Conservation (phyloP, 1,139 yeast species). For the Lodderomyces metapsilosis region DNA sequence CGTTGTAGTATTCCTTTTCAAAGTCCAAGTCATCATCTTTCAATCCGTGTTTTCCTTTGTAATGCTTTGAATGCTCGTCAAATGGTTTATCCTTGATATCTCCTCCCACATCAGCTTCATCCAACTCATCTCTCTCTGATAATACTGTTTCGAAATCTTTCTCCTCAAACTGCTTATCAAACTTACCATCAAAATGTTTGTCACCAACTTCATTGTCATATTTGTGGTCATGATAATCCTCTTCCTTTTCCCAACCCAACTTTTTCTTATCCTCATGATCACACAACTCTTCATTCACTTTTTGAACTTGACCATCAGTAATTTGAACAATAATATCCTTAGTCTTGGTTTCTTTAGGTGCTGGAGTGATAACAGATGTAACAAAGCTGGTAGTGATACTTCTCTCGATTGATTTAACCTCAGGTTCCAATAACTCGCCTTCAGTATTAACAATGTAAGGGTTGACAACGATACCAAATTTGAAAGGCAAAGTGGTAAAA, state of each 20-base stretch:
- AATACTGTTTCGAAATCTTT: slow-evolving; percentile 6
- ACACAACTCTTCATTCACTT: slow-evolving; percentile 10
- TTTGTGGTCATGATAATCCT: not conserved
- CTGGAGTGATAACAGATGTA: slow-evolving; percentile 21
- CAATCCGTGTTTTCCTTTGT: slow-evolving; percentile 5
- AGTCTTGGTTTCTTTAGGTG: slow-evolving; percentile 26
- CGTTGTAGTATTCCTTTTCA: slow-evolving; percentile 1
- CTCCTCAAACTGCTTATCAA: slow-evolving; percentile 8
- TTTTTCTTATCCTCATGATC: slow-evolving; percentile 1
- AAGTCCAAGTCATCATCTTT: slow-evolving; percentile 3
- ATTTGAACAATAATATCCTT: slow-evolving; percentile 26
- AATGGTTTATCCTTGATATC: slow-evolving; percentile 2
- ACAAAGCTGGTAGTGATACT: slow-evolving; percentile 20
- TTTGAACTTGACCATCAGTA: slow-evolving; percentile 34
- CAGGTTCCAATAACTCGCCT: slow-evolving; percentile 18
- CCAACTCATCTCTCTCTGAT: slow-evolving; percentile 2
- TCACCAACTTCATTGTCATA: slow-evolving; percentile 3
- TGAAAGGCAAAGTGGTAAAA: slow-evolving; percentile 26
- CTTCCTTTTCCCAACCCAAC: slow-evolving; percentile 1
- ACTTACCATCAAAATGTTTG: no score
- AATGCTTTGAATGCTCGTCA: slow-evolving; percentile 2
- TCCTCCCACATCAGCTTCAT: not conserved
- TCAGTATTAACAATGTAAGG: slow-evolving; percentile 20
- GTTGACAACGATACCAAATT: slow-evolving; percentile 37
- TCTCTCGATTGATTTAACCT: slow-evolving; percentile 16